Evolutionary conservation across 2,329 filamentous ascomycete species (phyloP), one percentile per base, ranked within the genome.

Genomic region (Diplodia scrobiculata): DNA sequence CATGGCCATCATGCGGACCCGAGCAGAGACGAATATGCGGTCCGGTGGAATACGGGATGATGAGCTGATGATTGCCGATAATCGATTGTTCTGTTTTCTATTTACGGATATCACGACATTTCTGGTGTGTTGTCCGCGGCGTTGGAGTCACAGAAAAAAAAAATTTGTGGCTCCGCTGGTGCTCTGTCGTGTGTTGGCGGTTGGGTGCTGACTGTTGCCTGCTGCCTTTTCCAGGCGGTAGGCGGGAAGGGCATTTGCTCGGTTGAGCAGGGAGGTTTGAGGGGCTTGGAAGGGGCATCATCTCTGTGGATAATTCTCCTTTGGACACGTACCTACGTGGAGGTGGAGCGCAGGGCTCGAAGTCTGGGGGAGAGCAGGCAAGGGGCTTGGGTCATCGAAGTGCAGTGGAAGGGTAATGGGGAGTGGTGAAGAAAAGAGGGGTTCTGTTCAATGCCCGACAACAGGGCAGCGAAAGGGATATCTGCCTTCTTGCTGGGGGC

Each of bases 341-440:
- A 59, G 54, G 54, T 59, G 54, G 55, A 59, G 55, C 14, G 17
- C n/a, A 53, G 21, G 27, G 52, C 21, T 51, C 4, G 5, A 25
- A 41, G 25, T 59, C 55, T 59, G 55, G 55, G 55, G 55, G 25
- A 41, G 25, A 38, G 52, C 41, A 45, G 7, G 19, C 17, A 14
- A 38, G 32, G 34, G 27, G n/a, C 25, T 17, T 38, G 32, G 51
- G 32, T 21, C 21, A 38, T 17, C n/a, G 7, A 19, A 21, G n/a
- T 7, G 2, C 10, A 38, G 5, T 10, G 7, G 21, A 41, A 55
- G 53, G 53, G 53, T n/a, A 34, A 3, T 25, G 36, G 13, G 45
- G 9, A 29, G n/a, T 45, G 21, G 19, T 34, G 25, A 47, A 27
- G 53, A 55, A 25, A 34, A 54, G 51, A 36, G 47, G 21, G 19